Conservation (phyloP, 805 yeast genomes). For the Ogataea saltuana region DNA sequence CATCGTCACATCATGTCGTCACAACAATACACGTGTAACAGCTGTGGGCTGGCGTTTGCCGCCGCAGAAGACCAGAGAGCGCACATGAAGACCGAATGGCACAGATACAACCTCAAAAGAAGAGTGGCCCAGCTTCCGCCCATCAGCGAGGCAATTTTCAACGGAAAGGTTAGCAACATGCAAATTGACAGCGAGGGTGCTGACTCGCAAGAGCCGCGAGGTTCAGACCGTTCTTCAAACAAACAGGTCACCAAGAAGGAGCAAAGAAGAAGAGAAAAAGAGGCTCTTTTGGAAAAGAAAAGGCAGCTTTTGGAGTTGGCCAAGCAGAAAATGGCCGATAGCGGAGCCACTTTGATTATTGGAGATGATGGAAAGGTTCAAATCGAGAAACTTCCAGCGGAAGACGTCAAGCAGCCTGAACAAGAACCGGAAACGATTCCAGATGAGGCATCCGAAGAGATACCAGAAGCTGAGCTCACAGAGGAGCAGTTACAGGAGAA, state of each 20-base stretch:
- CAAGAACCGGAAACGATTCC: conserved; percentile 16
- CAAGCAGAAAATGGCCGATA: conserved; percentile 40
- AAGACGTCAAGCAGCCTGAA: conserved; percentile 12
- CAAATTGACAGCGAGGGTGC: conserved; percentile 29
- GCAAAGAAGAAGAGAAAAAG: conserved; percentile 49
- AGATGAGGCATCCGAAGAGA: conserved; percentile 5
- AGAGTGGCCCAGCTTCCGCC: conserved; percentile 84
- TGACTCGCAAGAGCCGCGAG: conserved; percentile 13
- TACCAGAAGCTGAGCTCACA: conserved; percentile 29
- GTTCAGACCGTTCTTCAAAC: conserved; percentile 26
- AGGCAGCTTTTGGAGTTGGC: conserved; percentile 49
- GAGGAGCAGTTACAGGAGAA: conserved; percentile 46
- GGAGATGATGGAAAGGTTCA: conserved; percentile 30
- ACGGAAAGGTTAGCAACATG: conserved; percentile 29
- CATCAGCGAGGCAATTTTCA: conserved; percentile 39
- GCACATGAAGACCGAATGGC: conserved; percentile 99
- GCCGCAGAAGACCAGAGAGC: conserved; percentile 82
- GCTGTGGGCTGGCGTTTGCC: conserved; percentile 80
- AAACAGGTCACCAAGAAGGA: conserved; percentile 49
- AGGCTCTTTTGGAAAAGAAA: conserved; percentile 49
- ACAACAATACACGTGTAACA: conserved; percentile 65
- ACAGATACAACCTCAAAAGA: conserved; percentile 90
- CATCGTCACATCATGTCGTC: not conserved
- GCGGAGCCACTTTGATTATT: conserved; percentile 28
- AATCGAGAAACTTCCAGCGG: conserved; percentile 23